Percentiles rank a stretch among this genome's conserved stretches.
Evolutionary conservation across 1,139 yeast genomes (phyloP).

Genomic region (Geotrichum carabidarum): DNA sequence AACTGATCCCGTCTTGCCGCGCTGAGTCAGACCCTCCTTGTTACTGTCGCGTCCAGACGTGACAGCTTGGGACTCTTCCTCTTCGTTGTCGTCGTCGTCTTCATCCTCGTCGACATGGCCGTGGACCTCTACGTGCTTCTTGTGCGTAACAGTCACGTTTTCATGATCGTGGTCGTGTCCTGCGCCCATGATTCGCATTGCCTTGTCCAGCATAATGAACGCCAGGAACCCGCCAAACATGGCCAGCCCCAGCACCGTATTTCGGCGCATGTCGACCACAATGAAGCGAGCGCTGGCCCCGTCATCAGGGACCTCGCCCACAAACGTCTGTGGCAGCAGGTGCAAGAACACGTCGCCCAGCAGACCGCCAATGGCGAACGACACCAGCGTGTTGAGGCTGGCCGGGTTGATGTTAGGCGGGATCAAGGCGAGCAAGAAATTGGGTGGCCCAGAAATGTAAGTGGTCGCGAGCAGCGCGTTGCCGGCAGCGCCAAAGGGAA

Average conservation of each 20-base stretch:
- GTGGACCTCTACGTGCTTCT: conserved; percentile 16
- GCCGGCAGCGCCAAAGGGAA: conserved; percentile 52
- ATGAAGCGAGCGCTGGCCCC: conserved; percentile 41
- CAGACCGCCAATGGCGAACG: conserved; percentile 67
- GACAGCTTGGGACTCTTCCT: conserved; percentile 28
- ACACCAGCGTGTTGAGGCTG: conserved; percentile 47
- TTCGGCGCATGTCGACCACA: conserved; percentile 47
- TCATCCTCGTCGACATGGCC: conserved; percentile 22
- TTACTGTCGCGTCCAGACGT: conserved; percentile 19
- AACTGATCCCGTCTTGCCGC: conserved; percentile 8
- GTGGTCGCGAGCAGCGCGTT: conserved; percentile 60
- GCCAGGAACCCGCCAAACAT: conserved; percentile 53
- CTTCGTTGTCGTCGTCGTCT: conserved; percentile 25
- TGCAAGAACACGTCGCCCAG: conserved; percentile 66
- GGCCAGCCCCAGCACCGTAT: conserved; percentile 47
- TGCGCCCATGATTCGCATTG: conserved; percentile 47
- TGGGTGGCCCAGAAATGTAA: conserved; percentile 59
- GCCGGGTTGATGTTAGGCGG: conserved; percentile 49
- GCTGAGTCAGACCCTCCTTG: conserved; percentile 6
- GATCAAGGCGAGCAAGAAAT: conserved; percentile 47
- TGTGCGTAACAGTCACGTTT: conserved; percentile 41
- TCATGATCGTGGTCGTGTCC: conserved; percentile 33
- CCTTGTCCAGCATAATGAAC: conserved; percentile 55
- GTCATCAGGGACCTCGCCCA: conserved; percentile 46
- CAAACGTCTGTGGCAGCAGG: conserved; percentile 57